These are phyloP conservation scores for Lolium rigidum DNA, from an alignment of 176 grass and related monocot genomes.

Conservation along the genomic window DNA sequence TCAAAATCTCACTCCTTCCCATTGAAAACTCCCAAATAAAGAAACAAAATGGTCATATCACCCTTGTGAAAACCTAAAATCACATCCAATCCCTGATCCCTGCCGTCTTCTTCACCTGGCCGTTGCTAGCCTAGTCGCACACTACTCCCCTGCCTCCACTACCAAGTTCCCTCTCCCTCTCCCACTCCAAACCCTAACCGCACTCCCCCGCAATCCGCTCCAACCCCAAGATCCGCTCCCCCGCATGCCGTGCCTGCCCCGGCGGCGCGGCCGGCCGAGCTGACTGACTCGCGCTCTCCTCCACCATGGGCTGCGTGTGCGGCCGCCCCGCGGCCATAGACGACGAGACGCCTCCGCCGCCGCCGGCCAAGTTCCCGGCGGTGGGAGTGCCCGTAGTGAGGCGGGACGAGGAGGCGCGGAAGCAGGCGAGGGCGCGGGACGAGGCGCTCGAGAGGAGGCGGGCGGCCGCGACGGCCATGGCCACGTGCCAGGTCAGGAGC, in stretches of 20 bases:
- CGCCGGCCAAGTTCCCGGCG: slow-evolving; percentile 49
- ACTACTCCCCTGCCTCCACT: slow-evolving; percentile 27
- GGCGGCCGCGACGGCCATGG: slow-evolving; percentile 49
- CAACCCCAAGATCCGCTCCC: slow-evolving; percentile 10
- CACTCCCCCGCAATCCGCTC: neutral
- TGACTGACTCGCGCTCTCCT: slow-evolving; percentile 14
- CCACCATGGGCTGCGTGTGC: slow-evolving; percentile 76
- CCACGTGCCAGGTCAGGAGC: slow-evolving; percentile 63
- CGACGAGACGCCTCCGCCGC: slow-evolving; percentile 10
- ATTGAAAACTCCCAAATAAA: neutral
- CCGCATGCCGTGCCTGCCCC: slow-evolving; percentile 36
- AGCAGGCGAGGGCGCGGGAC: slow-evolving; percentile 45
- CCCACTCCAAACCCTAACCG: slow-evolving; percentile 25
- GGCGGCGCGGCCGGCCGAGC: slow-evolving; percentile 28
- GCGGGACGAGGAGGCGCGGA: slow-evolving; percentile 50
- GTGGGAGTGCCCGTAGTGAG: slow-evolving; percentile 35
- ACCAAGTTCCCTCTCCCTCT: slow-evolving; percentile 21
- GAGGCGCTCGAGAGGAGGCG: slow-evolving; percentile 59
- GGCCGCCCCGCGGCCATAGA: slow-evolving; percentile 55
- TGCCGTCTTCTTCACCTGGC: slow-evolving; percentile 34
- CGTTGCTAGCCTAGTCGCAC: slow-evolving; percentile 39
- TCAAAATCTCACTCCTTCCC: neutral
- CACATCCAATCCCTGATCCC: neutral
- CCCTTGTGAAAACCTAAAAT: neutral
- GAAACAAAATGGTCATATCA: neutral